A percentile compares a stretch with the other conserved stretches of the same genome.
phyloP scores from a whole-genome alignment of 208 protist genomes.

The Trypanosoma cruzi region DNA sequence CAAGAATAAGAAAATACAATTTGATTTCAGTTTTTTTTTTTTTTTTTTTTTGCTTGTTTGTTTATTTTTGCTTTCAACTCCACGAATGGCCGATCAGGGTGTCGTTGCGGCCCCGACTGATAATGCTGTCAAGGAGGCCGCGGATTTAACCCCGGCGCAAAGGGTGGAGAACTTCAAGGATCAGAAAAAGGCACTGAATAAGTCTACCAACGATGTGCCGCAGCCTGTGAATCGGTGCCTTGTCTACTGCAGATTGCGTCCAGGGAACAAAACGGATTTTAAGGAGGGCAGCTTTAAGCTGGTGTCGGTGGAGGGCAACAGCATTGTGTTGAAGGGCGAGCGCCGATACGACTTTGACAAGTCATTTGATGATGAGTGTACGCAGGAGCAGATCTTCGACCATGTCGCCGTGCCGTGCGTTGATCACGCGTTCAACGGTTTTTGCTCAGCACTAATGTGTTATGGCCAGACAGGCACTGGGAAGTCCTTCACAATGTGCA shows the following conservation, averaged over 20 bases:
- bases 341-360: slow-evolving; percentile 86
- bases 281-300: slow-evolving; percentile 62
- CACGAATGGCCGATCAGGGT: slow-evolving; percentile 14
- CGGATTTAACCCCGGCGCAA: background rate
- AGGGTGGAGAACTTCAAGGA: slow-evolving; percentile 5
- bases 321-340: slow-evolving; percentile 79
- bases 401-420: slow-evolving; percentile 80
- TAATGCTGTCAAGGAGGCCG: background rate
- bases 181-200: background rate
- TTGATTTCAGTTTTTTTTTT: background rate
- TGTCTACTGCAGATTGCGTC: slow-evolving; percentile 81
- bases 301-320: slow-evolving; percentile 50
- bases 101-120: background rate
- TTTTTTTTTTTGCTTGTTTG: slow-evolving; percentile 13
- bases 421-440: slow-evolving; percentile 86
- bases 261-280: slow-evolving; percentile 69
- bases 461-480: slow-evolving; percentile 94
- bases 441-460: slow-evolving; percentile 90
- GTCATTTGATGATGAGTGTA: slow-evolving; percentile 64
- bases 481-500: slow-evolving; percentile 94
- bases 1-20: background rate
- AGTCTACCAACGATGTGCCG: background rate
- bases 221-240: slow-evolving; percentile 55
- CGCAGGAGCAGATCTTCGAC: slow-evolving; percentile 81
- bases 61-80: background rate